Conservation (phyloP, 2,329 filamentous ascomycete species). For the Paecilomyces sp. region DNA sequence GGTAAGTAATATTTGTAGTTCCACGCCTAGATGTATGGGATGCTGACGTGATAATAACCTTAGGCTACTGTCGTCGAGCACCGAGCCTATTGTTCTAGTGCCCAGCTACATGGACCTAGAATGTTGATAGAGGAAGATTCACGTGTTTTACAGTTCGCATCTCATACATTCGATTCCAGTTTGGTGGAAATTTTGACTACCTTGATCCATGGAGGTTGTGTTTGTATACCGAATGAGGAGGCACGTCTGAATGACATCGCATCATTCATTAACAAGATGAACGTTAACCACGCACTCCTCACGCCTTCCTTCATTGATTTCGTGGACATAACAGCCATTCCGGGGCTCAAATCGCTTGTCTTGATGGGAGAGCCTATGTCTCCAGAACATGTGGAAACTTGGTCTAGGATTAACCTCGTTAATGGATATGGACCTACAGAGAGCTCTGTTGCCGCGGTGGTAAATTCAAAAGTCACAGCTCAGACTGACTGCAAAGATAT, state of each 20-base stretch:
- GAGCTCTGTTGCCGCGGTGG: slow-evolving; percentile 26
- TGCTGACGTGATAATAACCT: slow-evolving; percentile 6
- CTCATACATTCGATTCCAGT: slow-evolving; percentile 50
- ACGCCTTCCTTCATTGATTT: slow-evolving; percentile 53
- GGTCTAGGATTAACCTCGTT: slow-evolving; percentile 30
- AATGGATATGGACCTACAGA: slow-evolving; percentile 42
- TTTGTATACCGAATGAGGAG: slow-evolving; percentile 50
- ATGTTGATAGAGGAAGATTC: slow-evolving; percentile 45
- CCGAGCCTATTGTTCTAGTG: slow-evolving; percentile 49
- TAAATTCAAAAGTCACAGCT: slow-evolving; percentile 24
- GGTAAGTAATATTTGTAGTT: slow-evolving; percentile 15
- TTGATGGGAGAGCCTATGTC: slow-evolving; percentile 46
- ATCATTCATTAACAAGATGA: slow-evolving; percentile 45
- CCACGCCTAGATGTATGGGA: background rate
- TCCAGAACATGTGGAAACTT: slow-evolving; percentile 27
- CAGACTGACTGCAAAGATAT: slow-evolving; percentile 27
- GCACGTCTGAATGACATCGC: slow-evolving; percentile 45
- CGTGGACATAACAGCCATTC: slow-evolving; percentile 36
- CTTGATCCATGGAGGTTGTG: slow-evolving; percentile 49
- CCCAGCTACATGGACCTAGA: slow-evolving; percentile 45
- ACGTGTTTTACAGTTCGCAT: slow-evolving; percentile 52
- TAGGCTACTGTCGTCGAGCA: slow-evolving; percentile 59
- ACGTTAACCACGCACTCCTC: slow-evolving; percentile 49
- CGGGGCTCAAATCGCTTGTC: slow-evolving; percentile 34
- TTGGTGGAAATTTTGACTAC: slow-evolving; percentile 49